Conservation (phyloP, 2,329 filamentous ascomycete species). For the Huntiella bhutanensis region DNA sequence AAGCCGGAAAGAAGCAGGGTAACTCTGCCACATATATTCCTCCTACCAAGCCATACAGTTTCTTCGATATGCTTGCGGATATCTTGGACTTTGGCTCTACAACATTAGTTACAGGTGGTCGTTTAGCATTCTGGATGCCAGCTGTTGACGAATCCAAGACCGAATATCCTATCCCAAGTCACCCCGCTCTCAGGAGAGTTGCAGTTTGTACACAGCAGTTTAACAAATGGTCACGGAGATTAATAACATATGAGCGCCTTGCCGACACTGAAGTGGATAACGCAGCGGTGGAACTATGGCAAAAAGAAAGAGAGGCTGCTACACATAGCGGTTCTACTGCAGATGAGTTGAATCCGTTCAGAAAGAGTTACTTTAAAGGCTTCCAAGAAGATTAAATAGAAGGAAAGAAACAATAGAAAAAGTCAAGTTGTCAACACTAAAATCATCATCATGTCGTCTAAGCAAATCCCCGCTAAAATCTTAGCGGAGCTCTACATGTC, state of each 20-base stretch:
- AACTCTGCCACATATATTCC: conserved; percentile 57
- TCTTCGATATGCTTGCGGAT: conserved; percentile 75
- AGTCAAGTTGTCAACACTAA: neutral
- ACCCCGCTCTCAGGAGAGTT: conserved; percentile 55
- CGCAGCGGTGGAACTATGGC: conserved; percentile 21
- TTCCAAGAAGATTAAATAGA: conserved; percentile 22
- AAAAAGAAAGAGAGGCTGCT: conserved; percentile 14
- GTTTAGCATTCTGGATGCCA: conserved; percentile 94
- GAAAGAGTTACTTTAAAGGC: conserved; percentile 37
- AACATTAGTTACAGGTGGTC: conserved; percentile 58
- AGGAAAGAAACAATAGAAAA: neutral
- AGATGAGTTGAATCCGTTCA: conserved; percentile 42
- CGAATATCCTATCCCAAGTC: conserved; percentile 57
- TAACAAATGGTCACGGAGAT: conserved; percentile 76
- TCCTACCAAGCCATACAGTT: conserved; percentile 83
- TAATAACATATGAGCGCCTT: conserved; percentile 69
- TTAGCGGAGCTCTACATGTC: conserved; percentile 60
- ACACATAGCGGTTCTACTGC: conserved; percentile 26
- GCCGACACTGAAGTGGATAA: conserved; percentile 36
- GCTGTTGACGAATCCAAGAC: conserved; percentile 61
- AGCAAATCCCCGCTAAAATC: neutral
- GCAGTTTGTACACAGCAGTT: conserved; percentile 71
- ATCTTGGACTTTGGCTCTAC: conserved; percentile 65
- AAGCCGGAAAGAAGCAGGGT: conserved; percentile 51
- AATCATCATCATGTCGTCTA: neutral